Conservation (phyloP, 2,329 filamentous ascomycete genomes). For the Aureobasidium leucospermi region DNA sequence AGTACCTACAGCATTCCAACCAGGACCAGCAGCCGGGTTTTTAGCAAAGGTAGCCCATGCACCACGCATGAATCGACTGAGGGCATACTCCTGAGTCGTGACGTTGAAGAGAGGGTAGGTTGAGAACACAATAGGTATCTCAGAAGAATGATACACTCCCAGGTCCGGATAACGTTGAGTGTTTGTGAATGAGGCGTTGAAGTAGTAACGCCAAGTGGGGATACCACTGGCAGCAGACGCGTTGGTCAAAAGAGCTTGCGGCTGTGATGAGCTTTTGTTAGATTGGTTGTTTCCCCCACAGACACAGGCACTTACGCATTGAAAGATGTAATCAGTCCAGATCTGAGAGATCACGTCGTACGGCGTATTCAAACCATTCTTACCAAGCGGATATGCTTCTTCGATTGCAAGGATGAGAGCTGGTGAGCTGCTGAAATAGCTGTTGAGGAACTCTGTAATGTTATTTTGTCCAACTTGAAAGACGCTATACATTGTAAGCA, state of each 20-base stretch:
- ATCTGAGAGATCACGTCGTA: conserved; percentile 24
- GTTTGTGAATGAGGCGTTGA: conserved; percentile 31
- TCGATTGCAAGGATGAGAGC: conserved; percentile 20
- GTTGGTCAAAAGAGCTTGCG: conserved; percentile 23
- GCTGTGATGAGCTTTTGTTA: not conserved
- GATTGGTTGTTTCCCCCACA: no score
- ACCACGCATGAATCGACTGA: conserved; percentile 26
- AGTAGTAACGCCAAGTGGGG: conserved; percentile 32
- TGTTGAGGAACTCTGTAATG: conserved; percentile 19
- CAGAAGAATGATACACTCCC: conserved; percentile 29
- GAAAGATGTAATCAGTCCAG: conserved; percentile 24
- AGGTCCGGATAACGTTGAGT: conserved; percentile 23
- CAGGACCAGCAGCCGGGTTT: conserved; percentile 30
- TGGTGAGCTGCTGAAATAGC: conserved; percentile 18
- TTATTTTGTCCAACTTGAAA: conserved; percentile 25
- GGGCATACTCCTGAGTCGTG: conserved; percentile 27
- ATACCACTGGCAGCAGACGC: conserved; percentile 24
- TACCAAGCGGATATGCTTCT: conserved; percentile 24
- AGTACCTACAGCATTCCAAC: conserved; percentile 28
- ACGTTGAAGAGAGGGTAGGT: conserved; percentile 23
- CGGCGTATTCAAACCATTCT: conserved; percentile 17
- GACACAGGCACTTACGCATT: conserved; percentile 19
- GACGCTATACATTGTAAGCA: conserved; percentile 17
- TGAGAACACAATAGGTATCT: conserved; percentile 31
- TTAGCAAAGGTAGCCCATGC: conserved; percentile 32